Conservation (phyloP, 768 basidiomycete species). For the Exidia glandulosa region DNA sequence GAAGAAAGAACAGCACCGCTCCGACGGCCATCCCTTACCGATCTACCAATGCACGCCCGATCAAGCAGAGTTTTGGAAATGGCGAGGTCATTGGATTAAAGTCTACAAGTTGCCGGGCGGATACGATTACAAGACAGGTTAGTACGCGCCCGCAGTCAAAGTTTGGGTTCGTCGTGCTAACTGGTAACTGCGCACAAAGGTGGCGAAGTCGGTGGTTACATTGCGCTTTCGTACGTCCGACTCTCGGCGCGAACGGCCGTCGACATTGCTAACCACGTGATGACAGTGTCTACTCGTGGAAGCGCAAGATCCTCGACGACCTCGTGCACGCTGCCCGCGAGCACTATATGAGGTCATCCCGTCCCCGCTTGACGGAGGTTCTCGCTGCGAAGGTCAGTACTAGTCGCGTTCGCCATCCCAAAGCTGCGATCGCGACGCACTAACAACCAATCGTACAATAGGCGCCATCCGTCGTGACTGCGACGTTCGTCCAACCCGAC, state of each 20-base stretch:
- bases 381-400: no score
- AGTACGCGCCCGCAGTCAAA: neutral
- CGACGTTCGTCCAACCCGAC: slow-evolving; percentile 35
- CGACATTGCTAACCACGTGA: no score
- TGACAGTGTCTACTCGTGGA: neutral
- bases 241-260: neutral
- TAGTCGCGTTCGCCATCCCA: no score
- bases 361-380: no score
- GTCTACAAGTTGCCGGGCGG: neutral
- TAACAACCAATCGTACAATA: no score
- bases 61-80: neutral
- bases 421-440: no score
- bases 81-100: neutral
- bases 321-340: neutral
- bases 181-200: neutral
- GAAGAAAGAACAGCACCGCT: no score
- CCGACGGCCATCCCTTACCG: neutral
- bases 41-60: neutral
- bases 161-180: no score
- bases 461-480: slow-evolving; percentile 20
- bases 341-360: no score
- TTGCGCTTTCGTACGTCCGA: neutral
- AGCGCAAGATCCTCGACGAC: neutral
- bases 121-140: neutral
- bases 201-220: neutral